Evolutionary conservation across 129 eudicot species (phyloP).

Genomic region (Solidago caesia): DNA sequence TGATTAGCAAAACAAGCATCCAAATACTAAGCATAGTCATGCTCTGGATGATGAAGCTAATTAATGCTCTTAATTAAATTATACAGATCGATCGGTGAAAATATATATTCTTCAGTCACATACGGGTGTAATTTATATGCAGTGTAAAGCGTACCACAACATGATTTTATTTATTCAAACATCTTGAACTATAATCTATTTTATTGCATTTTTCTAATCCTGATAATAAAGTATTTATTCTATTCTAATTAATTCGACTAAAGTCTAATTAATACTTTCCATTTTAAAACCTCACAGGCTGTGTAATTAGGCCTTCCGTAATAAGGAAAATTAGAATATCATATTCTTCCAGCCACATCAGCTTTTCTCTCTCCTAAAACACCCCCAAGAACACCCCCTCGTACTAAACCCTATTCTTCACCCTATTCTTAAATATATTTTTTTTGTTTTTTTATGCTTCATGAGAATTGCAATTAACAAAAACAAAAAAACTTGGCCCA

Average conservation of each 20-base stretch:
- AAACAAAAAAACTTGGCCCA: too few species aligned
- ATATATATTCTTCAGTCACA: constrained; percentile 5
- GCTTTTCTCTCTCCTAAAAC: too few species aligned
- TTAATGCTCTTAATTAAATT: constrained; percentile 15
- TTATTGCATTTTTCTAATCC: constrained; percentile 17
- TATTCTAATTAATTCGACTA: neutral
- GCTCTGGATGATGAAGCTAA: neutral
- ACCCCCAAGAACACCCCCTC: too few species aligned
- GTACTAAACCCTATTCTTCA: too few species aligned
- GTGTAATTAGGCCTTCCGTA: neutral
- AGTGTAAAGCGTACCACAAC: constrained; percentile 74
- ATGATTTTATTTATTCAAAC: constrained; percentile 32
- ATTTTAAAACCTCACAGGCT: neutral
- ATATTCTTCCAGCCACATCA: too few species aligned
- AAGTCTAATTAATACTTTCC: neutral
- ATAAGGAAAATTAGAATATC: too few species aligned
- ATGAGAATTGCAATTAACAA: too few species aligned
- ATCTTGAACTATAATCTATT: constrained; percentile 38
- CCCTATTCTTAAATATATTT: too few species aligned
- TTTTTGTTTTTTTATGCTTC: too few species aligned
- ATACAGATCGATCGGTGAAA: neutral
- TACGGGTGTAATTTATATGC: constrained; percentile 28
- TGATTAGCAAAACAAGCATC: constrained; percentile 20
- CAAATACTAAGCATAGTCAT: constrained; percentile 23
- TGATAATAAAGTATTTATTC: constrained; percentile 6